Evolutionary conservation across 2,329 filamentous ascomycete species (phyloP).

Genomic region (Trichoderma cornu-damae): DNA sequence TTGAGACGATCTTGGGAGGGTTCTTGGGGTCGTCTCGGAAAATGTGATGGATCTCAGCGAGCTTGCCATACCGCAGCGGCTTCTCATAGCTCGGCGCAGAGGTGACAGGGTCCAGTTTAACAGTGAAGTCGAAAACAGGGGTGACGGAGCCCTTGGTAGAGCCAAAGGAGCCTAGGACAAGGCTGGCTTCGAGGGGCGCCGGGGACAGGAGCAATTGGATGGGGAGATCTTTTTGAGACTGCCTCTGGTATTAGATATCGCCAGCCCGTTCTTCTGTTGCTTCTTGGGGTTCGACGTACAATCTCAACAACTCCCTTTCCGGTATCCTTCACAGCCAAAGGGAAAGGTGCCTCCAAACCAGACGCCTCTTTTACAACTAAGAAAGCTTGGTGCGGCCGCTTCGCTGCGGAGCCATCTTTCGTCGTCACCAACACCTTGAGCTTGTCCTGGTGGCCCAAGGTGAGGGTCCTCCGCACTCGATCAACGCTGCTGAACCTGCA

Average conservation of each 20-base stretch:
- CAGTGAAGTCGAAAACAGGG: slow-evolving; percentile 66
- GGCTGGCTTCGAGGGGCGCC: slow-evolving; percentile 67
- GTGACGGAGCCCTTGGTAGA: slow-evolving; percentile 61
- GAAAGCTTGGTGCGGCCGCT: slow-evolving; percentile 92
- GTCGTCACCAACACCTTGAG: slow-evolving; percentile 79
- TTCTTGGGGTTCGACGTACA: slow-evolving; percentile 48
- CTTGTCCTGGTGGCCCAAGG: slow-evolving; percentile 62
- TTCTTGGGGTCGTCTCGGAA: slow-evolving; percentile 77
- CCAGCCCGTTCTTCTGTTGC: neutral
- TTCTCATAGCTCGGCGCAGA: slow-evolving; percentile 57
- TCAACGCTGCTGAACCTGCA: slow-evolving; percentile 54
- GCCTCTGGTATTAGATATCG: slow-evolving; percentile 28
- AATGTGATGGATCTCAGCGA: slow-evolving; percentile 81
- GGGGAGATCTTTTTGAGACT: slow-evolving; percentile 89
- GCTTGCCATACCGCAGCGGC: slow-evolving; percentile 77
- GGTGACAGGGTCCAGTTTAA: slow-evolving; percentile 58
- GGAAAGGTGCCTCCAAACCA: slow-evolving; percentile 81
- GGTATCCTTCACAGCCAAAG: slow-evolving; percentile 76
- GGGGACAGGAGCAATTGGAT: slow-evolving; percentile 67
- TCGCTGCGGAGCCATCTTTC: slow-evolving; percentile 69
- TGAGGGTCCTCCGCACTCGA: slow-evolving; percentile 58
- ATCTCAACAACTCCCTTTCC: slow-evolving; percentile 83
- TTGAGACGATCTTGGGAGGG: slow-evolving; percentile 72
- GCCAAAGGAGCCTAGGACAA: slow-evolving; percentile 85
- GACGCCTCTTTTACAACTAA: slow-evolving; percentile 72